Evolutionary conservation across 768 basidiomycete species (phyloP), one percentile per base, ranked within the genome.

Genomic region (Hemileccinum rubropunctum): DNA sequence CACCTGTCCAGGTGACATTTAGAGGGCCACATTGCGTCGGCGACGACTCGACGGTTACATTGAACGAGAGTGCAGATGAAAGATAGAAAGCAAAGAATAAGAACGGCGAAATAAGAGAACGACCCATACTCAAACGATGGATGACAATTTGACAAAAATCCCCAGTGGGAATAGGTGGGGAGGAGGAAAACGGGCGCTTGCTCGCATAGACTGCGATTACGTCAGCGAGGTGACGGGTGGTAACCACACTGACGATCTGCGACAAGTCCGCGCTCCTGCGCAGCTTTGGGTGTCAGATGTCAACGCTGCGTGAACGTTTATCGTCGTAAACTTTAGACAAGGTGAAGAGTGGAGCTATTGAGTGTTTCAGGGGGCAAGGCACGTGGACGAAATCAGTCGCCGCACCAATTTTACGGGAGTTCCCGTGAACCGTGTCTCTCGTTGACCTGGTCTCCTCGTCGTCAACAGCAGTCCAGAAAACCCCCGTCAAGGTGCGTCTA

Each of bases 21-120:
- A 88, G 66, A 60, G 77, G 64, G 54, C 80, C 86, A 61, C 88
- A 91, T 62, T 83, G 69, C 0, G 81, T 74, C 5, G 83, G 77
- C 51, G 27, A 70, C 67, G 61, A 60, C 35, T 60, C 81, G 76
- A 53, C 71, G 62, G 72, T 56, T 26, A 87, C 84, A 20, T 75
- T 78, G 61, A 74, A 75, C 23, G 70, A 59, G 15, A 42, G 47
- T 11, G 49, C 70, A 27, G 42, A 21, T 10, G 57, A 50, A 54
- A 58, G 43, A 37, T 44, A 69, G 38, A 43, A 42, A 50, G 63
- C 50, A 60, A 56, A 50, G 45, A 41, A 60, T 51, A 68, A 47
- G 32, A 59, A 46, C 0, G 43, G 52, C 54, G 61, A 50, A 63
- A 57, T 58, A 54, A 54, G 54, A 35, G 39, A 68, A 42, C 45